phyloP scores from a whole-genome alignment of 805 yeast species.

The Teunomyces pallodes region DNA sequence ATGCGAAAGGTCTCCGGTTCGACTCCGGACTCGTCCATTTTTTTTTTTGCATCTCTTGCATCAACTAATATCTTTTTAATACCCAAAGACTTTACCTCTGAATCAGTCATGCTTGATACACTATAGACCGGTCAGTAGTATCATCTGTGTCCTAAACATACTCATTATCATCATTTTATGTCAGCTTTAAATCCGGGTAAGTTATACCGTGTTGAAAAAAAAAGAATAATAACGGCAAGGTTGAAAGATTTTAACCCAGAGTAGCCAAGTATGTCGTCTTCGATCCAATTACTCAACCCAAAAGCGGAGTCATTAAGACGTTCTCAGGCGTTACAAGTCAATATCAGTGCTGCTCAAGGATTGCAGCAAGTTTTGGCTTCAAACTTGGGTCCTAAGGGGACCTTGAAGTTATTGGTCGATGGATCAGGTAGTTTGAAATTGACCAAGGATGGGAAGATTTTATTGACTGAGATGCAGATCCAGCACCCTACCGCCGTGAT shows the following conservation, averaged over 20 bases:
- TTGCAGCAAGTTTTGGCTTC: slow-evolving; percentile 88
- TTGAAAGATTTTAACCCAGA: slow-evolving; percentile 2
- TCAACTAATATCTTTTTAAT: not conserved
- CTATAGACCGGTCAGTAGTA: too few species aligned
- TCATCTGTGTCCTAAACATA: too few species aligned
- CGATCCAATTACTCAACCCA: slow-evolving; percentile 88
- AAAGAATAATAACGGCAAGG: slow-evolving; percentile 4
- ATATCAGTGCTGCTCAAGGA: slow-evolving; percentile 95
- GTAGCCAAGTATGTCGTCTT: slow-evolving; percentile 44
- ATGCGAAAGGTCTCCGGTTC: slow-evolving; percentile 79
- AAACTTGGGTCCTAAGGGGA: slow-evolving; percentile 95
- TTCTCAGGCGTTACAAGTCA: slow-evolving; percentile 92
- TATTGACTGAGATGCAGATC: slow-evolving; percentile 94
- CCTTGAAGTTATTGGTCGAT: slow-evolving; percentile 93
- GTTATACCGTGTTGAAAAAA: not conserved
- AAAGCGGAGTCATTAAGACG: slow-evolving; percentile 97
- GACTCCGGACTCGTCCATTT: slow-evolving; percentile 71
- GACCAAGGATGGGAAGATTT: slow-evolving; percentile 95
- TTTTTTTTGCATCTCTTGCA: slow-evolving; percentile 17
- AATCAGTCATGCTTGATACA: too few species aligned
- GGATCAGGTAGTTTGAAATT: slow-evolving; percentile 94
- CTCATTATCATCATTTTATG: too few species aligned
- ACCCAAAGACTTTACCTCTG: not conserved
- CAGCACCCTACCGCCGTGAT: slow-evolving; percentile 50
- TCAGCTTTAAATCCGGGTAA: slow-evolving; percentile 2